phyloP scores from a whole-genome alignment of 2,329 filamentous ascomycete genomes.

The Zelopaecilomyces penicillatus region DNA sequence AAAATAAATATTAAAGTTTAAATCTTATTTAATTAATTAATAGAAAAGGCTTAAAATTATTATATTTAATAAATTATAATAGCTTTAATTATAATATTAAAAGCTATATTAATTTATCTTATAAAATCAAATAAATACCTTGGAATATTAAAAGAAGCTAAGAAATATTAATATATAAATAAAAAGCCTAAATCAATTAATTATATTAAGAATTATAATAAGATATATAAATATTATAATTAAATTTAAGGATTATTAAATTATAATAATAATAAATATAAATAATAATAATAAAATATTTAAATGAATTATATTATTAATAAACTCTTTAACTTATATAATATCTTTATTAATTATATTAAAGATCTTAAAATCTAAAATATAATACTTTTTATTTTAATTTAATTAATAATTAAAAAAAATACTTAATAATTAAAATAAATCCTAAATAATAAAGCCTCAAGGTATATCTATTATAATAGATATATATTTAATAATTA shows the following conservation, averaged over 20 bases:
- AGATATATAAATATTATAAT: not conserved
- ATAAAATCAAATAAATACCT: not conserved
- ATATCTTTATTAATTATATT: too few species aligned
- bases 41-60: not conserved
- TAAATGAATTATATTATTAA: too few species aligned
- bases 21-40: not conserved
- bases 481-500: not conserved
- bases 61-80: too few species aligned
- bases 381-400: too few species aligned
- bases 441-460: too few species aligned
- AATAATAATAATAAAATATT: not conserved
- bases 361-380: too few species aligned
- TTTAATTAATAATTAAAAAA: too few species aligned
- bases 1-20: slow-evolving; percentile 1
- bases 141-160: not conserved
- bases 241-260: not conserved
- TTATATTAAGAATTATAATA: not conserved
- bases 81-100: slow-evolving; percentile 2
- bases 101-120: not conserved
- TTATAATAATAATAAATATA: not conserved
- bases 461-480: not conserved
- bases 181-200: not conserved
- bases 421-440: too few species aligned
- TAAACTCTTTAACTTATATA: too few species aligned
- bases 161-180: not conserved